A percentile compares a stretch with the other conserved stretches of the same genome.
These are phyloP conservation scores for Brassica incana DNA, from an alignment of 345 rosid genomes.

Conservation along the genomic window DNA sequence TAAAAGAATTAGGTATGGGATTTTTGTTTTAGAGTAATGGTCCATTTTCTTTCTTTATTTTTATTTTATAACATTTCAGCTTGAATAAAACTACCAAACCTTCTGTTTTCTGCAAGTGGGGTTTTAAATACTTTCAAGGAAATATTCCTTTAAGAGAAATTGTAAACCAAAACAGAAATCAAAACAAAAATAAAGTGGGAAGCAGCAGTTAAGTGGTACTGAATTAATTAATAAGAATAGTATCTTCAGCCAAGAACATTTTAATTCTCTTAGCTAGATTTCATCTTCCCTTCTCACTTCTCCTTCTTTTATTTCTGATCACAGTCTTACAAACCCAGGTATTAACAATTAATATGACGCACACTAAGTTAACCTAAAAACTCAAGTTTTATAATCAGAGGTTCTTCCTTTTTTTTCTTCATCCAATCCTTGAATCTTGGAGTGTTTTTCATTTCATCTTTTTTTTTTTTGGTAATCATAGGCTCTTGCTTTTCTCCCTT, in stretches of 20 bases:
- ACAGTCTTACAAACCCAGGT: constrained; percentile 19
- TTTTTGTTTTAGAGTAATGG: constrained; percentile 41
- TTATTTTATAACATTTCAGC: constrained; percentile 35
- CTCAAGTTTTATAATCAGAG: background rate
- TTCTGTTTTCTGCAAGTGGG: constrained; percentile 54
- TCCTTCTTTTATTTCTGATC: constrained; percentile 7
- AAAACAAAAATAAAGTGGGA: constrained; percentile 31
- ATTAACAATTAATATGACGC: background rate
- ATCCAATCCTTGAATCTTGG: background rate
- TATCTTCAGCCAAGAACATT: constrained; percentile 22
- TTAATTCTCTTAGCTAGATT: constrained; percentile 23
- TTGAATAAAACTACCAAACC: constrained; percentile 39
- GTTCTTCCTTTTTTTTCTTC: background rate
- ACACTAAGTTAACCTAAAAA: background rate
- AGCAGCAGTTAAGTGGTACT: constrained; percentile 45
- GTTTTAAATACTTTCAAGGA: constrained; percentile 23
- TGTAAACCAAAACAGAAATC: constrained; percentile 26
- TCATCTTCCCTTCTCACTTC: constrained; percentile 24
- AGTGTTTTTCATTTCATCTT: background rate
- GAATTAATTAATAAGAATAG: constrained; percentile 37
- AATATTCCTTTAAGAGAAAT: constrained; percentile 29
- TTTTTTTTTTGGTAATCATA: background rate
- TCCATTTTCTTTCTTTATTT: constrained; percentile 44
- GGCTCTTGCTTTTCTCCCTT: background rate
- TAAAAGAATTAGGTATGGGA: constrained; percentile 25